Conservation (phyloP, 2,329 filamentous ascomycete genomes). For the Ilyonectria mors-panacis region DNA sequence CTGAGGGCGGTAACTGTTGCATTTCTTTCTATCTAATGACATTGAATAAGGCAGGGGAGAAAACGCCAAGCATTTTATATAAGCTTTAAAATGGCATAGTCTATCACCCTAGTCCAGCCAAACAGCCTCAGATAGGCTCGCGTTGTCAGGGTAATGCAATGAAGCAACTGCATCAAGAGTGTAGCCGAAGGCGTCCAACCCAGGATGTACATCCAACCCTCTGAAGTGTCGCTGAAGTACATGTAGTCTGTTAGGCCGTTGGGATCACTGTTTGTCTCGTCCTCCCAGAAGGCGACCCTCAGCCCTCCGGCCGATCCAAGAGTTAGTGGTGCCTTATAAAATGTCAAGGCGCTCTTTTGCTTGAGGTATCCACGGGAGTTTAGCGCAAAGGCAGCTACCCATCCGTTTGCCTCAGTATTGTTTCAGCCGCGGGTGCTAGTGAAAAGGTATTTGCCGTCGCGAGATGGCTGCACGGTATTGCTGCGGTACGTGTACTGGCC, state of each 20-base stretch:
- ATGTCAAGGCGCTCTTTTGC: not conserved
- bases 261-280: not conserved
- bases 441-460: not conserved
- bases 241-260: constrained; percentile 1
- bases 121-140: not conserved
- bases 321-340: constrained; percentile 1
- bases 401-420: constrained; percentile 4
- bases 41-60: too few species aligned
- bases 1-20: too few species aligned
- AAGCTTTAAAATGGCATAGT: too few species aligned
- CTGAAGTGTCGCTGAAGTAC: constrained; percentile 1
- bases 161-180: not conserved
- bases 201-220: not conserved
- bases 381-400: not conserved
- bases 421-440: constrained; percentile 1
- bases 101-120: constrained; percentile 8
- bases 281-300: not conserved
- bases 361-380: not conserved
- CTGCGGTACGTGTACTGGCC: not conserved
- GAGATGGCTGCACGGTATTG: not conserved
- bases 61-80: too few species aligned
- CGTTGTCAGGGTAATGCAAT: not conserved
- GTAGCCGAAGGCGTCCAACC: not conserved
- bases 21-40: too few species aligned
- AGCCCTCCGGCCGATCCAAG: not conserved